These are phyloP conservation scores for Scheffersomyces stipitis DNA, from an alignment of 805 yeast genomes.

Conservation along the genomic window DNA sequence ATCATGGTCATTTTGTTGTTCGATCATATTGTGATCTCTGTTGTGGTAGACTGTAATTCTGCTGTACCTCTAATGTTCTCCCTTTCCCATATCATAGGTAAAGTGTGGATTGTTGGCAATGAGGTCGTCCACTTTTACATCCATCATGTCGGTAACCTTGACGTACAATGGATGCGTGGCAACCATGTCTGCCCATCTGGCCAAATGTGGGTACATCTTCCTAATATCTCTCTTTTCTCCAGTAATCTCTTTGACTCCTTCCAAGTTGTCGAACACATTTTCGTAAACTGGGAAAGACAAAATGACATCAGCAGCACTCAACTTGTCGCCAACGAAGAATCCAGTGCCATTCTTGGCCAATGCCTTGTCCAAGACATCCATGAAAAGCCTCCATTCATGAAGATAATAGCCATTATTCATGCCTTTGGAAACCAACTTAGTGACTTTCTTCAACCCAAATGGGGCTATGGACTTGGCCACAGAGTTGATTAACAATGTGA, in stretches of 20 bases:
- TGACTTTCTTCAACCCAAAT: slow-evolving; percentile 45
- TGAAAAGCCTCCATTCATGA: slow-evolving; percentile 43
- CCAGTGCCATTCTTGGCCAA: slow-evolving; percentile 30
- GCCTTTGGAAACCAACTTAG: slow-evolving; percentile 42
- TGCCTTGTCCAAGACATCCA: slow-evolving; percentile 41
- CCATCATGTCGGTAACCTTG: slow-evolving; percentile 31
- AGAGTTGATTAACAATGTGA: slow-evolving; percentile 36
- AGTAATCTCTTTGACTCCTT: slow-evolving; percentile 31
- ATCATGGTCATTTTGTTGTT: too few relatives aligned
- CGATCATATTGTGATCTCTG: too few relatives aligned
- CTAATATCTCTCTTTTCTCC: slow-evolving; percentile 32
- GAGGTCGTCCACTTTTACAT: slow-evolving; percentile 22
- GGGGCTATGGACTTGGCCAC: slow-evolving; percentile 47
- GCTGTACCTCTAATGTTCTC: too few relatives aligned
- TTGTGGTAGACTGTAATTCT: too few relatives aligned
- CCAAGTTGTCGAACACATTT: slow-evolving; percentile 36
- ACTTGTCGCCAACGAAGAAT: slow-evolving; percentile 48
- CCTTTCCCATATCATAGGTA: too few relatives aligned
- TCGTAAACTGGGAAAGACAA: slow-evolving; percentile 47
- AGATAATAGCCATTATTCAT: slow-evolving; percentile 49
- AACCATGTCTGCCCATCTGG: slow-evolving; percentile 36
- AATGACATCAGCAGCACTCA: slow-evolving; percentile 60
- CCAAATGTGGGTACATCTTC: slow-evolving; percentile 34
- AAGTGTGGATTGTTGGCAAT: not conserved
- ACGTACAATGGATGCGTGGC: slow-evolving; percentile 32